Percentiles rank a stretch among this genome's conserved stretches.
phyloP scores from a whole-genome alignment of 2,329 filamentous ascomycete genomes.

The Beauveria varroae region DNA sequence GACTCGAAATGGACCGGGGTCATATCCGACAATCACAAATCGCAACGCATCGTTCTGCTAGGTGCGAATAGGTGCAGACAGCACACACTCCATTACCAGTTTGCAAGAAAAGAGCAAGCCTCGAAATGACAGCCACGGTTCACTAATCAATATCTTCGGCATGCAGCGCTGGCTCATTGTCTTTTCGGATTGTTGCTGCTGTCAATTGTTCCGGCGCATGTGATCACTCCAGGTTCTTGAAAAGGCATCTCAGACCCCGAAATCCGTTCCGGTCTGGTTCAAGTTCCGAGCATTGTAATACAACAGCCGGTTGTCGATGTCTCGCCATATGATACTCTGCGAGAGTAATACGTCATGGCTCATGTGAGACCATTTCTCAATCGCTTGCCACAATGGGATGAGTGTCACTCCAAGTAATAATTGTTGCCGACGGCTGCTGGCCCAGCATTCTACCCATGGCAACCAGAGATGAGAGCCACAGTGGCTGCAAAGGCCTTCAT shows the following conservation, averaged over 20 bases:
- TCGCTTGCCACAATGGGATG: no score
- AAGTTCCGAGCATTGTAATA: not conserved
- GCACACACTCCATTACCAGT: not conserved
- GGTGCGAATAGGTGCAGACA: not conserved
- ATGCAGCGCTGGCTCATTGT: not conserved
- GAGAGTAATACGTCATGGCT: not conserved
- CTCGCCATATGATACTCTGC: not conserved
- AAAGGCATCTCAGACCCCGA: not conserved
- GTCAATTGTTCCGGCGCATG: not conserved
- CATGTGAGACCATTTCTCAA: not conserved
- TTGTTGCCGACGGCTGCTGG: no score
- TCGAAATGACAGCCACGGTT: not conserved
- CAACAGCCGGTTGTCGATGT: slow-evolving; percentile 1
- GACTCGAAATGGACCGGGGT: not conserved
- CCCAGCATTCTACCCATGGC: no score
- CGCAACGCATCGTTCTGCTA: not conserved
- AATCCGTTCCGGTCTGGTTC: not conserved
- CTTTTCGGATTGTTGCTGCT: not conserved
- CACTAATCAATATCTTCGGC: not conserved
- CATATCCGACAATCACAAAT: not conserved
- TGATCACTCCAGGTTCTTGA: not conserved
- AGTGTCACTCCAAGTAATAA: no score
- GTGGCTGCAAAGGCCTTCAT: not conserved
- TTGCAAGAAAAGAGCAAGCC: no score
- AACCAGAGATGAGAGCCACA: not conserved